Conservation (phyloP, 495 filamentous ascomycete genomes). For the Rusavskia elegans region DNA sequence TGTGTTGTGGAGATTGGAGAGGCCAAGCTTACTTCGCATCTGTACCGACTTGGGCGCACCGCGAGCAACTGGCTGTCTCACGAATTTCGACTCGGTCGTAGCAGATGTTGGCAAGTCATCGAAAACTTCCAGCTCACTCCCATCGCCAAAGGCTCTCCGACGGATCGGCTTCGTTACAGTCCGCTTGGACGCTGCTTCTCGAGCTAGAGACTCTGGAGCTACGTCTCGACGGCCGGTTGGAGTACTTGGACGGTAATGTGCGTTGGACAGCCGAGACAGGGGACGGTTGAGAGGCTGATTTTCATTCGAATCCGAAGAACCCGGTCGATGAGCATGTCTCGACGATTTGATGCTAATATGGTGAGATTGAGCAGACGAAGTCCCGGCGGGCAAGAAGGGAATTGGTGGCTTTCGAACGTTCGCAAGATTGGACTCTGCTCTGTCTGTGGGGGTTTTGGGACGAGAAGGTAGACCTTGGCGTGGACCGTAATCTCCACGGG, state of each 20-base stretch:
- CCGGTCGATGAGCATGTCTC: conserved; percentile 54
- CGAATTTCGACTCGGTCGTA: conserved; percentile 61
- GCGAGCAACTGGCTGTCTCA: conserved; percentile 60
- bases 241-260: conserved; percentile 27
- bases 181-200: conserved; percentile 43
- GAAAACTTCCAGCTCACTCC: conserved; percentile 79
- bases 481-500: conserved; percentile 22
- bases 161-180: conserved; percentile 59
- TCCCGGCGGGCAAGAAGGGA: conserved; percentile 72
- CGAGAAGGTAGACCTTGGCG: conserved; percentile 31
- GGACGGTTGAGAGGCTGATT: conserved; percentile 27
- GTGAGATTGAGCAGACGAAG: conserved; percentile 59
- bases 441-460: conserved; percentile 61
- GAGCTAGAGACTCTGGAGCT: conserved; percentile 31
- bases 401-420: conserved; percentile 39
- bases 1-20: conserved; percentile 26
- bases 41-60: conserved; percentile 45
- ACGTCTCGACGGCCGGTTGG: conserved; percentile 24
- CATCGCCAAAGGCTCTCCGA: conserved; percentile 74
- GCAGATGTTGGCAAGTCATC: conserved; percentile 88
- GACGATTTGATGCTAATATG: conserved; percentile 57
- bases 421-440: conserved; percentile 36
- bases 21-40: conserved; percentile 42
- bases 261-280: conserved; percentile 32
- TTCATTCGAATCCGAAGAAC: conserved; percentile 49